phyloP scores from a whole-genome alignment of 2,329 filamentous ascomycete species.

The Fusarium beomiforme region DNA sequence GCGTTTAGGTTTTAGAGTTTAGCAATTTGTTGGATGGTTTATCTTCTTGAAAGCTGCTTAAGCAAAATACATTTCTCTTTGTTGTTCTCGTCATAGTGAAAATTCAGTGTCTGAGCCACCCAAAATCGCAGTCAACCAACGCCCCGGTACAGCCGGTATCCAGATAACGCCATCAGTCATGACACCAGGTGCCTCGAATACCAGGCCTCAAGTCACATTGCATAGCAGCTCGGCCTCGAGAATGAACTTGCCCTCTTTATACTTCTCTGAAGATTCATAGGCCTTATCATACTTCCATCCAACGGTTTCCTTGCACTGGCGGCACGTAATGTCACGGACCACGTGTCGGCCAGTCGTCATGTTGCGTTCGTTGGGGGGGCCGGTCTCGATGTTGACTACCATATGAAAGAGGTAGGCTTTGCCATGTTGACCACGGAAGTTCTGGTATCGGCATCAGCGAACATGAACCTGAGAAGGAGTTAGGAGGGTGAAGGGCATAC shows the following conservation, averaged over 20 bases:
- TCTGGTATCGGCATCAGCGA: slow-evolving; percentile 62
- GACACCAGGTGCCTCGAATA: not conserved
- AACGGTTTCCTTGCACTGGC: slow-evolving; percentile 90
- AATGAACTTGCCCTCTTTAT: slow-evolving; percentile 99
- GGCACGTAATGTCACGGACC: slow-evolving; percentile 91
- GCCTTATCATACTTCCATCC: slow-evolving; percentile 99
- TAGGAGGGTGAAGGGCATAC: slow-evolving; percentile 61
- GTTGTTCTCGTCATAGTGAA: slow-evolving; percentile 17
- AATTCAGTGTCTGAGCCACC: slow-evolving; percentile 12
- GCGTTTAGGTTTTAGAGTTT: slow-evolving; percentile 13
- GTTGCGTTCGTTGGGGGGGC: slow-evolving; percentile 90
- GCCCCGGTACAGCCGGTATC: slow-evolving; percentile 1
- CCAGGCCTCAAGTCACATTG: slow-evolving; percentile 67
- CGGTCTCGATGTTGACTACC: slow-evolving; percentile 89
- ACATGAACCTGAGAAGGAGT: not conserved
- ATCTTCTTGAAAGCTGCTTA: slow-evolving; percentile 3
- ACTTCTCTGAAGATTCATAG: slow-evolving; percentile 91
- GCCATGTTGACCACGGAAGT: slow-evolving; percentile 97
- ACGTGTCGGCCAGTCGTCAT: slow-evolving; percentile 98
- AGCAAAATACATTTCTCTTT: not conserved
- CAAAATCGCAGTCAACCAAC: not conserved
- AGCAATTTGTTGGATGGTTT: slow-evolving; percentile 2
- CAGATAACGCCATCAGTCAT: slow-evolving; percentile 21
- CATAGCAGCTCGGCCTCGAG: slow-evolving; percentile 91
- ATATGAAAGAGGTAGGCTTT: slow-evolving; percentile 96